Percentiles rank a stretch among this genome's conserved stretches.
These are phyloP conservation scores for Amanita rubescens DNA, from an alignment of 768 basidiomycete species.

Conservation along the genomic window DNA sequence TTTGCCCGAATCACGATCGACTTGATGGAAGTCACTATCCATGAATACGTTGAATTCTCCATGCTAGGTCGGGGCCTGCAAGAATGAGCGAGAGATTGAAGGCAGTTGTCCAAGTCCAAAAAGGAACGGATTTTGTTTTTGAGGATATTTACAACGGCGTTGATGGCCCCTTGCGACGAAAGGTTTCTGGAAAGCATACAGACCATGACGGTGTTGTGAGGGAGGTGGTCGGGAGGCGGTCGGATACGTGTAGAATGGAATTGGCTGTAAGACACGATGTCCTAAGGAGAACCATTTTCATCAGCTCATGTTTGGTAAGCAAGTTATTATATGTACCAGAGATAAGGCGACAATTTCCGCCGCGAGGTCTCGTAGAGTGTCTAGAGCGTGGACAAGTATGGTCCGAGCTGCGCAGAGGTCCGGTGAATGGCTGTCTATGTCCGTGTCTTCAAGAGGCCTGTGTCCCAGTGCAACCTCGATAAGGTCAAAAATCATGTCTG, in stretches of 20 bases:
- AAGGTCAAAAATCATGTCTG: slow-evolving; percentile 42
- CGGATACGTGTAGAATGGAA: slow-evolving; percentile 26
- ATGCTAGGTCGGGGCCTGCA: slow-evolving; percentile 13
- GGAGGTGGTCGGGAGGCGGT: slow-evolving; percentile 14
- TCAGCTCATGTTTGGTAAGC: no score
- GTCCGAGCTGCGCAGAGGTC: neutral
- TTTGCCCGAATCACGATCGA: neutral
- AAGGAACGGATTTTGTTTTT: slow-evolving; percentile 32
- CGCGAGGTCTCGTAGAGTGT: slow-evolving; percentile 30
- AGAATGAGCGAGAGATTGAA: slow-evolving; percentile 8
- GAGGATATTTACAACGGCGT: slow-evolving; percentile 31
- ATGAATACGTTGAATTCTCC: slow-evolving; percentile 6
- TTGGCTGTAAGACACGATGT: slow-evolving; percentile 49
- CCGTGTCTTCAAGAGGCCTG: slow-evolving; percentile 1
- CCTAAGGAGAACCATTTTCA: slow-evolving; percentile 29
- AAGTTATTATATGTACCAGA: slow-evolving; percentile 41
- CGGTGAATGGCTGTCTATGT: slow-evolving; percentile 14
- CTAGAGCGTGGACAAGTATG: slow-evolving; percentile 12
- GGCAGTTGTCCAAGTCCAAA: slow-evolving; percentile 17
- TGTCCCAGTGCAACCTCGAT: slow-evolving; percentile 34
- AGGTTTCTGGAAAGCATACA: slow-evolving; percentile 36
- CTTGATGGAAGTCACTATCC: neutral
- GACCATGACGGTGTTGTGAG: slow-evolving; percentile 41
- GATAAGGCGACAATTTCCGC: slow-evolving; percentile 46
- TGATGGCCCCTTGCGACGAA: slow-evolving; percentile 44